Conservation (phyloP, 1,284 basidiomycete genomes). For the Microstroma glucosiphilum region DNA sequence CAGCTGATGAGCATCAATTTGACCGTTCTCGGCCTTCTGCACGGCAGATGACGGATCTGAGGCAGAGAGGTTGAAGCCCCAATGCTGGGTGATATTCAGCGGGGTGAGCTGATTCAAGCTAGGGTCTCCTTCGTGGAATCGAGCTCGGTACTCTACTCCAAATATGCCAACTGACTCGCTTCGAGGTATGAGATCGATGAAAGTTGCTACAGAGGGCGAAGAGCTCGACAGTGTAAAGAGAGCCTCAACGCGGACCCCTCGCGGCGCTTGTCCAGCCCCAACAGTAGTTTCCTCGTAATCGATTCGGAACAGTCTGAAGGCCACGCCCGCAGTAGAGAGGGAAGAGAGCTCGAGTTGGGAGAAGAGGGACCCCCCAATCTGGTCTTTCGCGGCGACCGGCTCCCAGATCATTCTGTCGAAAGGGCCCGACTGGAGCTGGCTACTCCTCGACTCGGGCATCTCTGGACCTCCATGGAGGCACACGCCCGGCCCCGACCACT, state of each 20-base stretch:
- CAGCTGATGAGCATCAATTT: slow-evolving; percentile 30
- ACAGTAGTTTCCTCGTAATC: too few species aligned
- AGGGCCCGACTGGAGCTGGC: slow-evolving; percentile 28
- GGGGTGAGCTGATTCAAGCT: slow-evolving; percentile 24
- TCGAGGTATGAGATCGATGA: too few species aligned
- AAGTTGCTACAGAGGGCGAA: too few species aligned
- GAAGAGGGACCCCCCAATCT: too few species aligned
- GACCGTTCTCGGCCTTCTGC: background rate
- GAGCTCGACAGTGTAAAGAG: too few species aligned
- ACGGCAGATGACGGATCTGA: slow-evolving; percentile 8
- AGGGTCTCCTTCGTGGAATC: slow-evolving; percentile 11
- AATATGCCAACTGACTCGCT: slow-evolving; percentile 14
- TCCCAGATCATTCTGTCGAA: slow-evolving; percentile 40
- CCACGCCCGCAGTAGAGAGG: too few species aligned
- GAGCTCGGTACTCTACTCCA: slow-evolving; percentile 37
- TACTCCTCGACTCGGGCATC: background rate
- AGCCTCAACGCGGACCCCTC: too few species aligned
- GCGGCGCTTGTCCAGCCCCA: too few species aligned
- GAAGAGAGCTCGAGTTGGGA: too few species aligned
- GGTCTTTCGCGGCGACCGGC: slow-evolving; percentile 11
- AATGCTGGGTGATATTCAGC: slow-evolving; percentile 47
- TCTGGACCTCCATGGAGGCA: slow-evolving; percentile 41
- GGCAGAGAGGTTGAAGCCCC: slow-evolving; percentile 42
- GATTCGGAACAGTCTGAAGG: too few species aligned
- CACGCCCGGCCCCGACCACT: slow-evolving; percentile 27